Evolutionary conservation across 202 grass and related monocot genomes (phyloP), one percentile per base, ranked within the genome.

Genomic region (Setaria viridis): DNA sequence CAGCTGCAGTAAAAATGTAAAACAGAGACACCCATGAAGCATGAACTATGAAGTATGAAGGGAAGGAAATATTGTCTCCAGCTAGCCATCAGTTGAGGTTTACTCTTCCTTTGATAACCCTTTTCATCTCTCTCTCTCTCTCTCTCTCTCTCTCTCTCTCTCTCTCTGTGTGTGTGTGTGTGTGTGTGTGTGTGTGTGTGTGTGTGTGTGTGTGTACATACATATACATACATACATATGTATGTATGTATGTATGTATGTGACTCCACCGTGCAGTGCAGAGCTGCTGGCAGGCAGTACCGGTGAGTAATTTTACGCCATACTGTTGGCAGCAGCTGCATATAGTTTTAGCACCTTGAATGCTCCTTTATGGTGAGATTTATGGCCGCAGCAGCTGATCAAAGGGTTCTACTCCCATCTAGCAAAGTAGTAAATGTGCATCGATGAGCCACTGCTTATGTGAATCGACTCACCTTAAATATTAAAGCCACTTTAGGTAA

Each of bases 361-460:
- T 81, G 88, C 82, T 78, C 82, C 85, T 82, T 87, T 72, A 93
- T 78, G 78, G 53, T 63, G 67, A 48, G 54, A 87, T 92, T 89
- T 89, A 92, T 84, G 85, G 78, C 68, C 32, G 21, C 86, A 70
- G 64, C 76, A 76, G 74, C 91, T 85, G 78, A 87, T 70, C 65
- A 82, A 62, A 86, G 74, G 80, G 54, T 78, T 82, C 70, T 21
- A 14, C 73, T 55, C 50, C 72, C 54, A 80, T 78, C 83, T 69
- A 84, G 71, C 88, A 78, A 82, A 83, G 79, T 82, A 85, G 79
- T 93, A 88, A 88, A 88, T 93, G 67, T 83, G 85, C 84, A 84
- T 89, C 80, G 76, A 89, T 86, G 87, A 72, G 66, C 43, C 87
- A 41, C 53, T 76, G 60, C 57, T 80, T 80, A 86, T 87, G 50